Evolutionary conservation across 139 green algal genomes (phyloP).

Genomic region (Asterochloris sp.): DNA sequence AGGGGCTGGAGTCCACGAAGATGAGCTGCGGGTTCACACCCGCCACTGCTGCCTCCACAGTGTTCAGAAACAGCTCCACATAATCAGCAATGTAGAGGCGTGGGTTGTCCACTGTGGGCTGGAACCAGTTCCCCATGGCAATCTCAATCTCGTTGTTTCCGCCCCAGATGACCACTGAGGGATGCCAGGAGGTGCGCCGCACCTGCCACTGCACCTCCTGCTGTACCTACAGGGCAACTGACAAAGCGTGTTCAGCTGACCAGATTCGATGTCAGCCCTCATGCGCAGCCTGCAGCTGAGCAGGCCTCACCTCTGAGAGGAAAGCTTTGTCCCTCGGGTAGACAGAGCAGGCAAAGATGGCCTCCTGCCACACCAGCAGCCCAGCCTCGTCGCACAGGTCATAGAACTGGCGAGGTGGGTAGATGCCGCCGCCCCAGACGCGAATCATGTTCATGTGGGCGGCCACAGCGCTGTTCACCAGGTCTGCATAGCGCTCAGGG

Average conservation of each 20-base stretch:
- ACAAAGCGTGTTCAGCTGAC: too few relatives aligned
- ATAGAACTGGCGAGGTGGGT: slow-evolving; percentile 63
- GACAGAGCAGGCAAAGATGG: slow-evolving; percentile 51
- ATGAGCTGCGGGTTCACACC: slow-evolving; percentile 41
- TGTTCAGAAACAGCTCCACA: slow-evolving; percentile 49
- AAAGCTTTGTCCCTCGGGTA: slow-evolving; percentile 45
- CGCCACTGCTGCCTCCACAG: slow-evolving; percentile 30
- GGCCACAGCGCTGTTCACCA: slow-evolving; percentile 42
- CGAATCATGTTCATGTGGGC: slow-evolving; percentile 81
- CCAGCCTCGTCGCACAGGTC: slow-evolving; percentile 58
- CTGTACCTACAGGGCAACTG: slow-evolving; percentile 20
- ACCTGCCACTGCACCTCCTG: slow-evolving; percentile 50
- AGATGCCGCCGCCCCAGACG: slow-evolving; percentile 58
- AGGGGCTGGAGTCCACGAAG: slow-evolving; percentile 73
- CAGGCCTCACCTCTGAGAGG: slow-evolving; percentile 29
- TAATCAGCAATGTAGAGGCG: slow-evolving; percentile 61
- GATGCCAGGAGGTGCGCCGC: slow-evolving; percentile 55
- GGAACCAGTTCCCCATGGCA: slow-evolving; percentile 45
- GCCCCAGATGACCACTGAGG: slow-evolving; percentile 69
- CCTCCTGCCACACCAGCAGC: slow-evolving; percentile 77
- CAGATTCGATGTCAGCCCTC: too few relatives aligned
- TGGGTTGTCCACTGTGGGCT: slow-evolving; percentile 27
- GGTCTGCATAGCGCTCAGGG: slow-evolving; percentile 4
- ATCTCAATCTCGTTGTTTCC: slow-evolving; percentile 66
- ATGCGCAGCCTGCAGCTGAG: neutral